Conservation (phyloP, 345 rosid genomes). For the Arabis hirsuta region DNA sequence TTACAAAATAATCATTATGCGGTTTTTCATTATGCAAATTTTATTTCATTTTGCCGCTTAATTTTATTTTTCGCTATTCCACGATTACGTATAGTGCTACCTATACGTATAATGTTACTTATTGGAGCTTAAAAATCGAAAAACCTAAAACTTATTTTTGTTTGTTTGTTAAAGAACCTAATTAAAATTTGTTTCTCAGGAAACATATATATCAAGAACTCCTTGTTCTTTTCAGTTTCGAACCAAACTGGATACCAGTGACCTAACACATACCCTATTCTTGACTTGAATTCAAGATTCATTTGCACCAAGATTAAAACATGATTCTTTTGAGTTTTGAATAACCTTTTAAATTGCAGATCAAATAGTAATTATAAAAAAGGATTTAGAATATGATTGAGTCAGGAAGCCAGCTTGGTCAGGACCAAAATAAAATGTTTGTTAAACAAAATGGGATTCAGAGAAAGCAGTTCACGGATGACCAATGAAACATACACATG, state of each 20-base stretch:
- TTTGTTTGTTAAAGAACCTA: too few relatives aligned
- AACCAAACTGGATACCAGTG: neutral
- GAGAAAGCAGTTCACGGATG: conserved; percentile 39
- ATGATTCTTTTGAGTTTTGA: neutral
- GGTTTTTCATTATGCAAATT: too few relatives aligned
- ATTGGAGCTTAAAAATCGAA: too few relatives aligned
- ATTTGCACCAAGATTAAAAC: neutral
- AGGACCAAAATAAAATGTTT: conserved; percentile 10
- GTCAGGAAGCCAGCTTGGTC: conserved; percentile 33
- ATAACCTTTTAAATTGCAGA: neutral
- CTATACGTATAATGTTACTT: too few relatives aligned
- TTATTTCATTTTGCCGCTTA: too few relatives aligned
- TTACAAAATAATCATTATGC: too few relatives aligned
- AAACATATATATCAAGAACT: too few relatives aligned
- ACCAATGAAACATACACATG: conserved; percentile 34
- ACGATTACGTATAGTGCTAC: too few relatives aligned
- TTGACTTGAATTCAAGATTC: neutral
- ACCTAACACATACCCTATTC: neutral
- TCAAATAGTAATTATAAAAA: neutral
- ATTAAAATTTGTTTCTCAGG: too few relatives aligned
- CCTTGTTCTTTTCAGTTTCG: conserved; percentile 8
- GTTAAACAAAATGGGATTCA: conserved; percentile 27
- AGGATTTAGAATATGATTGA: conserved; percentile 4
- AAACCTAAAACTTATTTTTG: too few relatives aligned
- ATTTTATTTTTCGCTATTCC: too few relatives aligned